Conservation (phyloP, 1,284 basidiomycete species). For the Leccinum brunneo-olivaceum region DNA sequence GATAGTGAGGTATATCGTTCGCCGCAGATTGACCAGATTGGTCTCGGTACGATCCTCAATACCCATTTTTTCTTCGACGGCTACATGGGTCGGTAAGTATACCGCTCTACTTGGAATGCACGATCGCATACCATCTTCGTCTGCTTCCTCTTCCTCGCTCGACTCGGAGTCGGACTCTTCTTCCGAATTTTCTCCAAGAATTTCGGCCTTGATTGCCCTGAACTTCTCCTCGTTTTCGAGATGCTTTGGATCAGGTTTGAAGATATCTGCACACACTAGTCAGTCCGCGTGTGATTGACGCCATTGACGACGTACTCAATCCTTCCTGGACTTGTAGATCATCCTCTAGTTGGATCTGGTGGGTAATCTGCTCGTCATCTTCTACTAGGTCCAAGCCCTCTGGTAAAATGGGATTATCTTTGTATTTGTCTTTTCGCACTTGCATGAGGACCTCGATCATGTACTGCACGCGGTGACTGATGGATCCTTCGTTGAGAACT, state of each 20-base stretch:
- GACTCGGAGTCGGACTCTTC: slow-evolving; percentile 59
- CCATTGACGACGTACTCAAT: slow-evolving; percentile 58
- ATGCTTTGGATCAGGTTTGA: slow-evolving; percentile 90
- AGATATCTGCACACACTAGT: slow-evolving; percentile 63
- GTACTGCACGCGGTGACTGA: slow-evolving; percentile 96
- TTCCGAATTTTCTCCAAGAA: slow-evolving; percentile 83
- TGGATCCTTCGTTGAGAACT: slow-evolving; percentile 90
- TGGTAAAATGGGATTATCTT: slow-evolving; percentile 92
- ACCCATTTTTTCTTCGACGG: slow-evolving; percentile 71
- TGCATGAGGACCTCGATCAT: slow-evolving; percentile 99
- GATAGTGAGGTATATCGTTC: slow-evolving; percentile 95
- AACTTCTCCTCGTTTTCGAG: slow-evolving; percentile 93
- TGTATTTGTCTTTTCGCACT: slow-evolving; percentile 96
- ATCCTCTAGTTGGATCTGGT: slow-evolving; percentile 87
- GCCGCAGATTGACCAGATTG: slow-evolving; percentile 90
- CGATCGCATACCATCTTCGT: slow-evolving; percentile 41
- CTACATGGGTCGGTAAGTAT: slow-evolving; percentile 28
- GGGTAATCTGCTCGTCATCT: slow-evolving; percentile 96
- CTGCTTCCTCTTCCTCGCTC: slow-evolving; percentile 53
- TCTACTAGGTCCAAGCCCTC: slow-evolving; percentile 96
- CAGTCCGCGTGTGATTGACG: slow-evolving; percentile 6
- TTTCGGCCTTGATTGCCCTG: slow-evolving; percentile 86
- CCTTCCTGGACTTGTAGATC: slow-evolving; percentile 92
- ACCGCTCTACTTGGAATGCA: not conserved
- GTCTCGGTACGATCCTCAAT: slow-evolving; percentile 96